Evolutionary conservation across 1,284 basidiomycete genomes (phyloP).

Genomic region (Limonomyces culmigenus): DNA sequence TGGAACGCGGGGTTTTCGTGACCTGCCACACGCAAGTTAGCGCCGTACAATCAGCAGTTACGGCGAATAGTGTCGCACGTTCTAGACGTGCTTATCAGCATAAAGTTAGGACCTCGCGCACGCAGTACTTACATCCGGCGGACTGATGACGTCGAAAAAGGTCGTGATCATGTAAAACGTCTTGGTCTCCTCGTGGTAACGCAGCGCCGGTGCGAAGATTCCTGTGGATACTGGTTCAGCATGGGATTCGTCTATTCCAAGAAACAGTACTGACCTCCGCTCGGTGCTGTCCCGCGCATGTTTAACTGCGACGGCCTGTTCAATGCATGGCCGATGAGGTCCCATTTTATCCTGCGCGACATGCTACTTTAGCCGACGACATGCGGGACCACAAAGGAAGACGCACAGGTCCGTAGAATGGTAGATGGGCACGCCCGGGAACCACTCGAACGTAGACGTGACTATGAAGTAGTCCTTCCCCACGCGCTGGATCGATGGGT

Average conservation of each 20-base stretch:
- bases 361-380: background rate
- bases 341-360: slow-evolving; percentile 6
- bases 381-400: background rate
- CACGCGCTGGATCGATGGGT: slow-evolving; percentile 5
- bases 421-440: slow-evolving; percentile 7
- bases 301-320: slow-evolving; percentile 6
- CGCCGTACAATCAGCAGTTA: background rate
- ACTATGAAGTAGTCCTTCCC: slow-evolving; percentile 7
- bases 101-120: background rate
- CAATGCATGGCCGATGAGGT: slow-evolving; percentile 6
- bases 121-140: slow-evolving; percentile 5
- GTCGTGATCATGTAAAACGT: slow-evolving; percentile 7
- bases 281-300: slow-evolving; percentile 7
- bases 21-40: background rate
- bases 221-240: too few species aligned
- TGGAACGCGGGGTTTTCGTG: background rate
- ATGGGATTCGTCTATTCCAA: too few species aligned
- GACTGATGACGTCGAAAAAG: slow-evolving; percentile 5
- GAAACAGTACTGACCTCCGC: too few species aligned
- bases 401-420: slow-evolving; percentile 6
- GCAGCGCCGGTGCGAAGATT: slow-evolving; percentile 5
- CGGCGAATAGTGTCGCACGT: background rate
- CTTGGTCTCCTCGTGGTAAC: slow-evolving; percentile 5
- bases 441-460: slow-evolving; percentile 7
- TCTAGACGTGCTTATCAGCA: background rate